Percentiles rank a stretch among this genome's conserved stretches.
Evolutionary conservation across 352 stramenopile genomes (phyloP).

Genomic region (Globisporangium camurandrum): DNA sequence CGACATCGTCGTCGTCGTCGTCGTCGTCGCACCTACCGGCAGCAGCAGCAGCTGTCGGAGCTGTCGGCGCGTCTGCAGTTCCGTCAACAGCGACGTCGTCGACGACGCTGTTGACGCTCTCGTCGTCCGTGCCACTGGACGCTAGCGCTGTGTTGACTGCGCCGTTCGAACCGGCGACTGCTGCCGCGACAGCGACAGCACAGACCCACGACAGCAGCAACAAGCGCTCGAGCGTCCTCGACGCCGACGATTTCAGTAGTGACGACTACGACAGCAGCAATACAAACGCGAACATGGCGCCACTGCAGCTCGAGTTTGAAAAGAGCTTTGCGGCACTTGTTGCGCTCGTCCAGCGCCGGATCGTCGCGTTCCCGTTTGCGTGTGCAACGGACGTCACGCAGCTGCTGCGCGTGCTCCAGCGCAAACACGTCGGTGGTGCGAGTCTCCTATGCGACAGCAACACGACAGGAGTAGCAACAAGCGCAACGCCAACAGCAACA

Average conservation of each 20-base stretch:
- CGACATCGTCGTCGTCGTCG: not conserved
- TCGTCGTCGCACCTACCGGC: not conserved
- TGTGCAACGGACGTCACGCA: slow-evolving; percentile 14
- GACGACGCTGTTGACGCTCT: not conserved
- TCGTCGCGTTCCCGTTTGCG: slow-evolving; percentile 27
- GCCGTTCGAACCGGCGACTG: not conserved
- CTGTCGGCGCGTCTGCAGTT: not conserved
- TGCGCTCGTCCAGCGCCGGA: slow-evolving; percentile 26
- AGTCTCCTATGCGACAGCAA: too few relatives aligned
- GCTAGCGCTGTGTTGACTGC: not conserved
- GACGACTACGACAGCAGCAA: too few relatives aligned
- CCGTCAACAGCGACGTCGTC: not conserved
- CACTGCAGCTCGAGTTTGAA: slow-evolving; percentile 67
- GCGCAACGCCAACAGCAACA: not conserved
- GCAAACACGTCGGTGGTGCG: slow-evolving; percentile 6
- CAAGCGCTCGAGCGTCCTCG: too few relatives aligned
- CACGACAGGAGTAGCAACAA: not conserved
- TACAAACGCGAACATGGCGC: too few relatives aligned
- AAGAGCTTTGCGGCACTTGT: slow-evolving; percentile 51
- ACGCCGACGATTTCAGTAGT: too few relatives aligned
- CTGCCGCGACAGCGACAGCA: too few relatives aligned
- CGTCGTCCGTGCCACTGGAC: not conserved
- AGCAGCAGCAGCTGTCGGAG: not conserved
- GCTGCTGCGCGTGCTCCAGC: slow-evolving; percentile 25
- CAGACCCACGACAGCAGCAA: not conserved